A percentile compares a stretch with the other conserved stretches of the same genome.
Conservation (phyloP, 106 monocot species). For the Gastrodia elata region DNA sequence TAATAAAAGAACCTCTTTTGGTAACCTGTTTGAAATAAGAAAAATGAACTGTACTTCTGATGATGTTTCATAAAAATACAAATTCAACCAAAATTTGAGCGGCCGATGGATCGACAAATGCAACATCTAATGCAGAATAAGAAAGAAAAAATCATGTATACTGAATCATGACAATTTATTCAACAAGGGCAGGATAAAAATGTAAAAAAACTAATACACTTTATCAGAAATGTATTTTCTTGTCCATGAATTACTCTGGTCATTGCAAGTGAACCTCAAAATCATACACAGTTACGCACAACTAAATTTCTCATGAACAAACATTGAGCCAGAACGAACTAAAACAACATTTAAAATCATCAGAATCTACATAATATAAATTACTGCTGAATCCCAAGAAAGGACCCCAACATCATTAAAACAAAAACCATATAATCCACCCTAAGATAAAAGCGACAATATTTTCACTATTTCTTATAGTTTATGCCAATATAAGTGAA, state of each 20-base stretch:
- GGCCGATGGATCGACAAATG: not conserved
- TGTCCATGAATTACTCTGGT: not conserved
- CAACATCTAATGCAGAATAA: conserved; percentile 2
- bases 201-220: not conserved
- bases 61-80: not conserved
- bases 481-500: no score
- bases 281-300: not conserved
- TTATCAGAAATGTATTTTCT: not conserved
- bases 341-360: not conserved
- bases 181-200: not conserved
- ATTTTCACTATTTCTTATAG: no score
- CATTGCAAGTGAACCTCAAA: not conserved
- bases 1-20: conserved; percentile 5
- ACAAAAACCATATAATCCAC: not conserved
- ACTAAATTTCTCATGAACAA: not conserved
- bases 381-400: not conserved
- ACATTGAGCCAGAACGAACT: not conserved
- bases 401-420: no score
- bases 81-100: not conserved
- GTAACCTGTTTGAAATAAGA: conserved; percentile 5
- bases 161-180: not conserved
- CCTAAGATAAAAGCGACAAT: not conserved
- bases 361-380: not conserved
- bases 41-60: not conserved
- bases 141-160: not conserved